phyloP scores from a whole-genome alignment of 306 rosid species.

The Prunus mira region DNA sequence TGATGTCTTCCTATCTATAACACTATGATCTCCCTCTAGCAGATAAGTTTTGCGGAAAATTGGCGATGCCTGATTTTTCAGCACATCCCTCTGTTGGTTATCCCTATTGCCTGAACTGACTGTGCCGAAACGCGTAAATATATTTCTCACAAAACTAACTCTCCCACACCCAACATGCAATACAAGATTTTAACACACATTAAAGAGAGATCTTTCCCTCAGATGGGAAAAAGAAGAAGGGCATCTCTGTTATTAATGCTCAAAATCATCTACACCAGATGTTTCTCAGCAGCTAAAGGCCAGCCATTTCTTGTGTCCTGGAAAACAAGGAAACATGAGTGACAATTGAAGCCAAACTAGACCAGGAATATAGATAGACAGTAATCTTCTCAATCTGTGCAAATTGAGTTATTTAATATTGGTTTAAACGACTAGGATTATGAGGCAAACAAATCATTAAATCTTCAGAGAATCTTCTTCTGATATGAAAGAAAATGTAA shows the following conservation, averaged over 20 bases:
- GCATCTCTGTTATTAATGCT: slow-evolving; percentile 6
- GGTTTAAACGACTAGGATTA: slow-evolving; percentile 34
- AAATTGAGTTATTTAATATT: slow-evolving; percentile 29
- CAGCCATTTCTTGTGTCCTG: slow-evolving; percentile 26
- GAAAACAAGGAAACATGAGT: slow-evolving; percentile 32
- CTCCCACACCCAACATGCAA: background rate
- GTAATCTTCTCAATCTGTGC: slow-evolving; percentile 22
- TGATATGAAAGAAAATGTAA: slow-evolving; percentile 30
- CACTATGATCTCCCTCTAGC: background rate
- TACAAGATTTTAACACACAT: background rate
- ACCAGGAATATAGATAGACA: slow-evolving; percentile 8
- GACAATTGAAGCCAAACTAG: slow-evolving; percentile 20
- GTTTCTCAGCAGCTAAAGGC: slow-evolving; percentile 11
- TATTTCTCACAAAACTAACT: background rate
- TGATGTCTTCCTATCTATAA: background rate
- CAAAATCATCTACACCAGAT: background rate
- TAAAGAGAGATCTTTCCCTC: background rate
- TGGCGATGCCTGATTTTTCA: background rate
- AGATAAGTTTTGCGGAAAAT: background rate
- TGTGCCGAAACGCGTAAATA: background rate
- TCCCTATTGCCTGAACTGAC: slow-evolving; percentile 8
- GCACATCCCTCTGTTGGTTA: background rate
- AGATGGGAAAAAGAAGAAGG: background rate
- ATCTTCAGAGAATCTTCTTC: slow-evolving; percentile 39
- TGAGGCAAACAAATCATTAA: slow-evolving; percentile 6